These are phyloP conservation scores for Parafenestella ontariensis DNA, from an alignment of 2,329 filamentous ascomycete species.

Conservation along the genomic window DNA sequence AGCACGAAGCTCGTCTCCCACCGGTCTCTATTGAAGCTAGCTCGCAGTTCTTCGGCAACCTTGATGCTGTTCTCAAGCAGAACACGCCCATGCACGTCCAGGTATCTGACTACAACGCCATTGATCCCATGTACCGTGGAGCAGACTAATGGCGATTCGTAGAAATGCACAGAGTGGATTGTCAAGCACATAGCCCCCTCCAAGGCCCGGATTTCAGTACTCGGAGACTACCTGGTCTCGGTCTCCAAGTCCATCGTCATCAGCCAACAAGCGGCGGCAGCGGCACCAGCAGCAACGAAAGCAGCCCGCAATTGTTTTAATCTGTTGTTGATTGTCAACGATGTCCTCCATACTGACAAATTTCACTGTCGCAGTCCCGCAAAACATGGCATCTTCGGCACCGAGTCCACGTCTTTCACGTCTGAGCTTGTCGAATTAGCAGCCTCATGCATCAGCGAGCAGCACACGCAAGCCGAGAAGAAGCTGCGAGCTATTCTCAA, in stretches of 20 bases:
- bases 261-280: slow-evolving; percentile 12
- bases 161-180: slow-evolving; percentile 92
- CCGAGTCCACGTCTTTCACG: slow-evolving; percentile 63
- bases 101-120: slow-evolving; percentile 38
- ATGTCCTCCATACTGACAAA: slow-evolving; percentile 67
- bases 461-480: slow-evolving; percentile 69
- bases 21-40: slow-evolving; percentile 30
- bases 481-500: slow-evolving; percentile 67
- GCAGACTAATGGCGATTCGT: slow-evolving; percentile 42
- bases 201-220: slow-evolving; percentile 66
- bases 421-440: slow-evolving; percentile 67
- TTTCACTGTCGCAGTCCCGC: slow-evolving; percentile 22
- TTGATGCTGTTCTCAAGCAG: slow-evolving; percentile 39
- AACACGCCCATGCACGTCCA: slow-evolving; percentile 40
- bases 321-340: slow-evolving; percentile 79
- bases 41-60: slow-evolving; percentile 29
- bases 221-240: slow-evolving; percentile 78
- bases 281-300: slow-evolving; percentile 53
- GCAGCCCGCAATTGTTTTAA: slow-evolving; percentile 73
- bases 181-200: slow-evolving; percentile 75
- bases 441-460: slow-evolving; percentile 61
- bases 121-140: slow-evolving; percentile 25
- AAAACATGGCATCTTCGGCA: slow-evolving; percentile 16
- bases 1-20: slow-evolving; percentile 22
- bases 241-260: slow-evolving; percentile 66